Evolutionary conservation across 164 flowering plant genomes (phyloP).

Genomic region (Platanus orientalis): DNA sequence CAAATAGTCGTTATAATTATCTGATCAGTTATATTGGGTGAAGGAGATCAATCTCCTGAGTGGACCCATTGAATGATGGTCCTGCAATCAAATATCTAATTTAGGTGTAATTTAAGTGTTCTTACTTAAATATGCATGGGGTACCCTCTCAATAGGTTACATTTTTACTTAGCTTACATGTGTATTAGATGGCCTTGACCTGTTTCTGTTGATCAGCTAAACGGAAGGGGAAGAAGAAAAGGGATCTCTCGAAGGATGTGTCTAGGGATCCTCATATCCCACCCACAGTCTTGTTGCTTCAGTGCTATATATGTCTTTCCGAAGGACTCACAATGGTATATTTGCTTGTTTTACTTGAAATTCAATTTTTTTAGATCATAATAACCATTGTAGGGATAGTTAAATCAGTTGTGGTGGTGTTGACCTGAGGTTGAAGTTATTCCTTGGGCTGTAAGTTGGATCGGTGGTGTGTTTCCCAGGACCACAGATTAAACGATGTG

Average conservation of each 20-base stretch:
- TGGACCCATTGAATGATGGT: not conserved
- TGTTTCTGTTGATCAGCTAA: constrained; percentile 43
- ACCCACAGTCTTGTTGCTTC: constrained; percentile 61
- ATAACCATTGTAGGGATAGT: not conserved
- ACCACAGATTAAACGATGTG: not conserved
- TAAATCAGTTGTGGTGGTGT: not conserved
- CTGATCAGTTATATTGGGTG: not conserved
- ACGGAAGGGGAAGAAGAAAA: constrained; percentile 79
- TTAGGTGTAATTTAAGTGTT: too few relatives aligned
- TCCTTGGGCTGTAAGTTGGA: not conserved
- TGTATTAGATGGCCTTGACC: not conserved
- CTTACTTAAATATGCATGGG: not conserved
- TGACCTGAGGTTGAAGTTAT: not conserved
- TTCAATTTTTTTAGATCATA: not conserved
- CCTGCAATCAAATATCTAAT: not conserved
- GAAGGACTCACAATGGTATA: constrained; percentile 90
- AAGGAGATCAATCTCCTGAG: not conserved
- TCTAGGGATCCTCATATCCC: constrained; percentile 48
- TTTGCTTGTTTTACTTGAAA: not conserved
- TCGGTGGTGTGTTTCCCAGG: not conserved
- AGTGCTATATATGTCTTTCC: constrained; percentile 74
- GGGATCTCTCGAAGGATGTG: constrained; percentile 51
- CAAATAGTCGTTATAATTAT: not conserved
- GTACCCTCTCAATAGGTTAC: not conserved
- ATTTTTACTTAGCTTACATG: constrained; percentile 1